Conservation (phyloP, 257 asterid species). For the Asclepias syriaca region DNA sequence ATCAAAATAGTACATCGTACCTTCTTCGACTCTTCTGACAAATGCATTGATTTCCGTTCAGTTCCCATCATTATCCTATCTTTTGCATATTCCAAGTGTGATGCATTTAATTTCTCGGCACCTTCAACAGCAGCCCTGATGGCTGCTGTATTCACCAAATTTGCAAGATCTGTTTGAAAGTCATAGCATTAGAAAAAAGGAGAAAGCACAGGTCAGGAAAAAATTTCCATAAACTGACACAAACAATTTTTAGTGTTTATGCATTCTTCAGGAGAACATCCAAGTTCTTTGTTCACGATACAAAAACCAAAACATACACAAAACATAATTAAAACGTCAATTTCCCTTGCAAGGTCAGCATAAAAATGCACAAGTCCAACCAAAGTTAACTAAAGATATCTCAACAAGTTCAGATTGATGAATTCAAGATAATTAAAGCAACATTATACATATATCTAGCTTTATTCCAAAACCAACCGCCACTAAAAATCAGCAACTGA, state of each 20-base stretch:
- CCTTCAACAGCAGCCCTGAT: slow-evolving; percentile 98
- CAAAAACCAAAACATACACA: not conserved
- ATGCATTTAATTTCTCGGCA: slow-evolving; percentile 73
- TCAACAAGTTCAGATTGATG: not conserved
- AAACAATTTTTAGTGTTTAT: not conserved
- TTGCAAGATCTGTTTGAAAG: slow-evolving; percentile 66
- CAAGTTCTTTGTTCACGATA: not conserved
- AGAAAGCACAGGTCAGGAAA: slow-evolving; percentile 15
- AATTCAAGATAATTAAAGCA: too few species aligned
- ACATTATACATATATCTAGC: not conserved
- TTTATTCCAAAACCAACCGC: slow-evolving; percentile 1
- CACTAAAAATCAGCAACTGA: not conserved
- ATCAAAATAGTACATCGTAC: slow-evolving; percentile 21
- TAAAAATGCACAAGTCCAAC: not conserved
- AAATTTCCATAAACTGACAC: not conserved
- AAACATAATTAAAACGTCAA: not conserved
- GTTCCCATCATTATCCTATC: slow-evolving; percentile 99
- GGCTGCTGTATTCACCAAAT: slow-evolving; percentile 92
- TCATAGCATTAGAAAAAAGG: slow-evolving; percentile 11
- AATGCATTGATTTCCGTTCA: slow-evolving; percentile 91
- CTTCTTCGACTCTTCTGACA: slow-evolving; percentile 93
- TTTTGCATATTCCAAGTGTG: slow-evolving; percentile 89
- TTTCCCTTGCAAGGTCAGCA: not conserved
- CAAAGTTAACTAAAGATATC: not conserved
- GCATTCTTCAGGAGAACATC: slow-evolving; percentile 5